These are phyloP conservation scores for Garcia nutans DNA, from an alignment of 345 rosid species.

Conservation along the genomic window DNA sequence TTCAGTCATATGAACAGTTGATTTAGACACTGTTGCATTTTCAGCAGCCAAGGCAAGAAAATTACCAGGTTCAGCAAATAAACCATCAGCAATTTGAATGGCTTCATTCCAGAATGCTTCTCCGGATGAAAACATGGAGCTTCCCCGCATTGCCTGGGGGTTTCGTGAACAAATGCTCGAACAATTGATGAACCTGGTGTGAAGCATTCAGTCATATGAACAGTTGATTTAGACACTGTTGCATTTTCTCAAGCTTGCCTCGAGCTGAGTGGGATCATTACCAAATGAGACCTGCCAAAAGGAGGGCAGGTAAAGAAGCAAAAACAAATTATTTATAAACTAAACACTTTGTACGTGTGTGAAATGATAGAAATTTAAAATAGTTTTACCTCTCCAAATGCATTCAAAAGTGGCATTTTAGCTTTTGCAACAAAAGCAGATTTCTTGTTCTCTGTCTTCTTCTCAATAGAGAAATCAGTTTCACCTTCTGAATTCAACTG, in stretches of 20 bases:
- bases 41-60: slow-evolving; percentile 30
- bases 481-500: slow-evolving; percentile 30
- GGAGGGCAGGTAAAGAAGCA: not conserved
- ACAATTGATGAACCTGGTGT: slow-evolving; percentile 63
- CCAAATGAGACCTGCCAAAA: slow-evolving; percentile 36
- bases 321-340: slow-evolving; percentile 17
- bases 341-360: not conserved
- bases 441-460: slow-evolving; percentile 40
- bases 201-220: slow-evolving; percentile 38
- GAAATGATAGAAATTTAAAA: not conserved
- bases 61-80: slow-evolving; percentile 43
- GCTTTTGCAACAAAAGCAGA: slow-evolving; percentile 36
- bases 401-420: slow-evolving; percentile 24
- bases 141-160: slow-evolving; percentile 75
- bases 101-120: slow-evolving; percentile 99
- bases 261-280: slow-evolving; percentile 33
- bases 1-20: slow-evolving; percentile 35
- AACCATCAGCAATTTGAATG: slow-evolving; percentile 83
- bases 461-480: slow-evolving; percentile 30
- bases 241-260: slow-evolving; percentile 63
- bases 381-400: slow-evolving; percentile 46
- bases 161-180: slow-evolving; percentile 41
- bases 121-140: slow-evolving; percentile 89
- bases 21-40: slow-evolving; percentile 48
- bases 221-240: slow-evolving; percentile 38